Conservation (phyloP, 2,329 filamentous ascomycete genomes). For the Aspergillus sp. region DNA sequence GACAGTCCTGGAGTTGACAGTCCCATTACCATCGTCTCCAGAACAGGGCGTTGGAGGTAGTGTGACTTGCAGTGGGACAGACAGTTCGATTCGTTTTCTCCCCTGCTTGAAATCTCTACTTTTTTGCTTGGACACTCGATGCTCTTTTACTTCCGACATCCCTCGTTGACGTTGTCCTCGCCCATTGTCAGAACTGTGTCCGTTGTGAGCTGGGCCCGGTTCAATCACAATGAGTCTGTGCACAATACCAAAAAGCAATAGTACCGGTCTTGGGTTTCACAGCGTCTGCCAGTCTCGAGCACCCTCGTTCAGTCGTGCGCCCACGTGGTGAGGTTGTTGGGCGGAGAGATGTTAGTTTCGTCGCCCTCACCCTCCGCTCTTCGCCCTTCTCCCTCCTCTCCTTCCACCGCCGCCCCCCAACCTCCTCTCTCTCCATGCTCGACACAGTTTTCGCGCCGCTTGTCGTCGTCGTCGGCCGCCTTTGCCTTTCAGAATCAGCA, state of each 20-base stretch:
- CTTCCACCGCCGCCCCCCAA: constrained; percentile 23
- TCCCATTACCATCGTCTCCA: background rate
- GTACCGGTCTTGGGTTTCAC: constrained; percentile 30
- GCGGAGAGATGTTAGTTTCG: constrained; percentile 45
- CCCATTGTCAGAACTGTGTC: background rate
- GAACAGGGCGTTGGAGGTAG: background rate
- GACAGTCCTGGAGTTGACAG: background rate
- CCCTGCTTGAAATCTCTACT: background rate
- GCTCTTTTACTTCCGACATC: background rate
- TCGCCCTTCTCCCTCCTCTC: constrained; percentile 36
- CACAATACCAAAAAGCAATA: constrained; percentile 29
- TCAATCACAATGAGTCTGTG: constrained; percentile 36
- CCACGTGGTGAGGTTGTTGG: constrained; percentile 43
- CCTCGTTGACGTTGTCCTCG: background rate
- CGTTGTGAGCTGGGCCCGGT: constrained; percentile 20
- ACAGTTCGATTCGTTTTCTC: background rate
- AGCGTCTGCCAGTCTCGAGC: constrained; percentile 32
- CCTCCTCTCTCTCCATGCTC: constrained; percentile 19
- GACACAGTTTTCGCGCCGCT: constrained; percentile 18
- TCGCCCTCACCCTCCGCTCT: constrained; percentile 48
- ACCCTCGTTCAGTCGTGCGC: constrained; percentile 41
- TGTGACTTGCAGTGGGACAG: background rate
- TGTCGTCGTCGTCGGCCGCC: constrained; percentile 15
- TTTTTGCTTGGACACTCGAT: background rate
- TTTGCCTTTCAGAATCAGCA: constrained; percentile 27